These are phyloP conservation scores for Acanthamoeba healyi DNA, from an alignment of 208 protist species.

Conservation along the genomic window DNA sequence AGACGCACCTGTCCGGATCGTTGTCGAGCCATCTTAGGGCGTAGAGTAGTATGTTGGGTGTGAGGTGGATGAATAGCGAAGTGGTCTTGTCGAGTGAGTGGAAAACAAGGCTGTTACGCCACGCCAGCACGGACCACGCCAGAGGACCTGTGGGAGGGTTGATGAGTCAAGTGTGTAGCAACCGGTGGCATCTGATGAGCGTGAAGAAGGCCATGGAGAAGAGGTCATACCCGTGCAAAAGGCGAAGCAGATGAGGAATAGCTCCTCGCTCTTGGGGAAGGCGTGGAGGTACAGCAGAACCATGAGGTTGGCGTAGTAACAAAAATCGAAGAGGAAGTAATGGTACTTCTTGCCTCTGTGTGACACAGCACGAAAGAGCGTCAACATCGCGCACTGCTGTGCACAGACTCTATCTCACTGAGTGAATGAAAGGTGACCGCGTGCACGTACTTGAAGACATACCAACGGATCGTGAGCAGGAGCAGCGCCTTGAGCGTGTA, in stretches of 20 bases:
- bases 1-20: neutral
- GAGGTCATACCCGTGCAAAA: constrained; percentile 10
- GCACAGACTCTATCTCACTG: too few species aligned
- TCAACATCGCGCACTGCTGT: too few species aligned
- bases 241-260: constrained; percentile 55
- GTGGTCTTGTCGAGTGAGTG: constrained; percentile 88
- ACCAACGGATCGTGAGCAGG: constrained; percentile 33
- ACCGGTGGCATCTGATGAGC: neutral
- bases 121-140: constrained; percentile 81
- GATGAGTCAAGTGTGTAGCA: neutral
- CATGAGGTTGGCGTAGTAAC: constrained; percentile 80
- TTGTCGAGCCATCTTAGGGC: constrained; percentile 78
- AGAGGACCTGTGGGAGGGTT: constrained; percentile 78
- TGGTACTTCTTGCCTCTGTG: constrained; percentile 78
- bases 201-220: constrained; percentile 37
- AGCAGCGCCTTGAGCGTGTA: neutral
- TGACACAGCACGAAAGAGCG: neutral
- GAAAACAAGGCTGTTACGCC: constrained; percentile 87
- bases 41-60: constrained; percentile 78
- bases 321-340: constrained; percentile 84
- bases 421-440: too few species aligned
- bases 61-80: constrained; percentile 87
- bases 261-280: constrained; percentile 12
- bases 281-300: constrained; percentile 72
- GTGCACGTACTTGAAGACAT: constrained; percentile 57